Percentiles rank a stretch among this genome's conserved stretches.
Evolutionary conservation across 2,329 filamentous ascomycete species (phyloP).

Genomic region (Pochonia chlamydosporia): DNA sequence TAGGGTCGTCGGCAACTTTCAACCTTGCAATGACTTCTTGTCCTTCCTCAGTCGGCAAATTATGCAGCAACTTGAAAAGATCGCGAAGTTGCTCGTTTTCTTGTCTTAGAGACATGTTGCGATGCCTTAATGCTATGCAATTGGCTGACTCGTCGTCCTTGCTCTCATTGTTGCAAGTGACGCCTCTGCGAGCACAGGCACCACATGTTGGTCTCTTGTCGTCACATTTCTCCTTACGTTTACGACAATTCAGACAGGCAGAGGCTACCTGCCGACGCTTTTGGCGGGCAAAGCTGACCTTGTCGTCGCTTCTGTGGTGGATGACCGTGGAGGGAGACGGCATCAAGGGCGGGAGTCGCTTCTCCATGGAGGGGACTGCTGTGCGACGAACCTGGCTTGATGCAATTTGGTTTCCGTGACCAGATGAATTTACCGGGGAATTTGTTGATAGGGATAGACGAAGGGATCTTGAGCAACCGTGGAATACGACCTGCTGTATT

Average conservation of each 20-base stretch:
- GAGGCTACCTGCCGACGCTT: conserved; percentile 7
- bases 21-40: conserved; percentile 7
- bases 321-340: neutral
- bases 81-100: conserved; percentile 13
- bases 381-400: neutral
- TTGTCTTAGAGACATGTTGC: conserved; percentile 7
- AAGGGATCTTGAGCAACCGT: too few species aligned
- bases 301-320: neutral
- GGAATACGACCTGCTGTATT: neutral
- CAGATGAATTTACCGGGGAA: too few species aligned
- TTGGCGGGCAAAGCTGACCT: neutral
- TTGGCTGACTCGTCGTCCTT: conserved; percentile 2
- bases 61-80: conserved; percentile 8
- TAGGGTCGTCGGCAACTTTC: conserved; percentile 7
- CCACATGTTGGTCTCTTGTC: conserved; percentile 7
- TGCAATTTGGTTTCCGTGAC: too few species aligned
- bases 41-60: conserved; percentile 5
- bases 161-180: conserved; percentile 6
- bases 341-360: conserved; percentile 2
- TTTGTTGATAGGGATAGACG: too few species aligned
- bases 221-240: conserved; percentile 9
- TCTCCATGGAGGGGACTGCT: neutral
- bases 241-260: conserved; percentile 7
- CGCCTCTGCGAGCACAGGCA: conserved; percentile 7
- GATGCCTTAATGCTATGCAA: conserved; percentile 1